Conservation (phyloP, 164 flowering plant species). For the Paratinospora sagittata region DNA sequence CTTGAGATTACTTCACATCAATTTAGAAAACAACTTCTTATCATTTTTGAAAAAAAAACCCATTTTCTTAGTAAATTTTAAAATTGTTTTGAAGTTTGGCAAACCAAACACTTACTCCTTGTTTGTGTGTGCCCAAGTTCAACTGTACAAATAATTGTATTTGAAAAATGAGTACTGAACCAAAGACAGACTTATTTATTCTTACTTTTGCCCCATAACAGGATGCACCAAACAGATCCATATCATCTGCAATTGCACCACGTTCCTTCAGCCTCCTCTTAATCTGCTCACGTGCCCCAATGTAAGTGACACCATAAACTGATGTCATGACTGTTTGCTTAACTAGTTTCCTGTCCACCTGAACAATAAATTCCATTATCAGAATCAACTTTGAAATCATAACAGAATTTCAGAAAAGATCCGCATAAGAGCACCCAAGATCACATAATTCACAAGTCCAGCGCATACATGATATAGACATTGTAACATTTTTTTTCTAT, state of each 20-base stretch:
- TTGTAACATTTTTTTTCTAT: background rate
- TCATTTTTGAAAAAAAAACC: too few species aligned
- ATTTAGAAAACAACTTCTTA: too few species aligned
- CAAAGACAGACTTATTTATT: background rate
- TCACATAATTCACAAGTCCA: background rate
- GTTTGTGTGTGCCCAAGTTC: too few species aligned
- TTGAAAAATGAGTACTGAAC: too few species aligned
- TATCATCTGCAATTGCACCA: conserved; percentile 45
- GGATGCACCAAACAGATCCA: conserved; percentile 58
- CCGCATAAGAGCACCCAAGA: background rate
- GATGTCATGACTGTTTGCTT: conserved; percentile 99
- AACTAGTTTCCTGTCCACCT: conserved; percentile 92
- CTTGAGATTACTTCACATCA: too few species aligned
- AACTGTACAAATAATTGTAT: too few species aligned
- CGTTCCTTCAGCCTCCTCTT: conserved; percentile 82
- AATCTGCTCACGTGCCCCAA: conserved; percentile 98
- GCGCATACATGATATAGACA: background rate
- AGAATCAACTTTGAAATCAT: too few species aligned
- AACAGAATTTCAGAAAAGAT: too few species aligned
- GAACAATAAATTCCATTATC: background rate
- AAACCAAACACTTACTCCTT: too few species aligned
- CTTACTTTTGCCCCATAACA: conserved; percentile 95
- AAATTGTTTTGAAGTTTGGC: too few species aligned
- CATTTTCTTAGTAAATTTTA: too few species aligned
- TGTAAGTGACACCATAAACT: conserved; percentile 95